These are phyloP conservation scores for Aspergillus cejpii DNA, from an alignment of 2,329 filamentous ascomycete species.

Conservation along the genomic window DNA sequence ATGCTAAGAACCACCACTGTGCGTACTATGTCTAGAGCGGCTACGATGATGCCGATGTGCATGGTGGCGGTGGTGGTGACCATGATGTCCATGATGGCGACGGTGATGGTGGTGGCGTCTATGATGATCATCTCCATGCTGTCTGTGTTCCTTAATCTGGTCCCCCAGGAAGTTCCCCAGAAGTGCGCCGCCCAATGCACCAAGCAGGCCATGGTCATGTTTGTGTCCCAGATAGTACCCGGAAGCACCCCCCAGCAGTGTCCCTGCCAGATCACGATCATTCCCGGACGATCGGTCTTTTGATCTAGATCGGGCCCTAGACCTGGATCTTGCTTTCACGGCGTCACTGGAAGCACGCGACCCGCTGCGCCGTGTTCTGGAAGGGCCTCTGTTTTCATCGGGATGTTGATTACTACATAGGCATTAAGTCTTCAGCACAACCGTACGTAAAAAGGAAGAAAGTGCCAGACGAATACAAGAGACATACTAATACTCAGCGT, in stretches of 20 bases:
- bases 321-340: conserved; percentile 9
- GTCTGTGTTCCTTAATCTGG: conserved; percentile 41
- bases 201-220: conserved; percentile 52
- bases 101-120: conserved; percentile 9
- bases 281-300: conserved; percentile 36
- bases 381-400: neutral
- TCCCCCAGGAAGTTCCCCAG: conserved; percentile 51
- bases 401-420: neutral
- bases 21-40: conserved; percentile 19
- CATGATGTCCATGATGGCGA: conserved; percentile 14
- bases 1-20: conserved; percentile 6
- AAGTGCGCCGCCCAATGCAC: conserved; percentile 53
- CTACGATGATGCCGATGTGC: conserved; percentile 18
- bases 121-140: conserved; percentile 24
- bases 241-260: conserved; percentile 51
- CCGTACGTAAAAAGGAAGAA: neutral
- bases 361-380: neutral
- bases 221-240: conserved; percentile 53
- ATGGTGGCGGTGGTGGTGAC: conserved; percentile 11
- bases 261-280: conserved; percentile 53
- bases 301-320: conserved; percentile 40
- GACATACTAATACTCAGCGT: conserved; percentile 18
- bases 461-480: neutral
- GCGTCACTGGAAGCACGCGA: neutral
- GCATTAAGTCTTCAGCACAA: neutral